These are phyloP conservation scores for Panaeolus papilionaceus DNA, from an alignment of 768 basidiomycete species.

Conservation along the genomic window DNA sequence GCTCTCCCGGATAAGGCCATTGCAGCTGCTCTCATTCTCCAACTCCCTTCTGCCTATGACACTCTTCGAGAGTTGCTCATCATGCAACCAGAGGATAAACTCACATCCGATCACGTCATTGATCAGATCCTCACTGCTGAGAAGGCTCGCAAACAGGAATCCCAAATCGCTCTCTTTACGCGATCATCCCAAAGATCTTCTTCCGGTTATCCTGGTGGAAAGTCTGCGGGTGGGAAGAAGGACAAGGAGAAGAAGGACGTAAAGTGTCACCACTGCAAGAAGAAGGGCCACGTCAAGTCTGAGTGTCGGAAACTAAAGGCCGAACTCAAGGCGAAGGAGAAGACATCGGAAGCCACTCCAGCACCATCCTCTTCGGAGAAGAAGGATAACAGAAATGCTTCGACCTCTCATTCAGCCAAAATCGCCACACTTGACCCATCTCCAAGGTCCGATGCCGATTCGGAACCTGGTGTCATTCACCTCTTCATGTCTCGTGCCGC, in stretches of 20 bases:
- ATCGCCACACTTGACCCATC: background rate
- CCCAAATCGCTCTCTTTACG: constrained; percentile 21
- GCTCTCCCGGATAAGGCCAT: constrained; percentile 20
- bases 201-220: background rate
- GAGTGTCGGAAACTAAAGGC: constrained; percentile 26
- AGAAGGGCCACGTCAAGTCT: constrained; percentile 26
- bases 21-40: background rate
- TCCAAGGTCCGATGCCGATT: background rate
- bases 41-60: constrained; percentile 10
- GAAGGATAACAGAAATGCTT: background rate
- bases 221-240: constrained; percentile 16
- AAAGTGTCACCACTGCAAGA: constrained; percentile 26
- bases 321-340: constrained; percentile 12
- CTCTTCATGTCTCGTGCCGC: constrained; percentile 16
- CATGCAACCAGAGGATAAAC: constrained; percentile 17
- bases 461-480: background rate
- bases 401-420: constrained; percentile 19
- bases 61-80: constrained; percentile 24
- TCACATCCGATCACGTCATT: constrained; percentile 21
- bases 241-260: constrained; percentile 15
- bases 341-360: constrained; percentile 2
- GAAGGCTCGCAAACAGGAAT: constrained; percentile 19
- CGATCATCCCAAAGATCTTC: no score
- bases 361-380: no score
- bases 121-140: constrained; percentile 25